Conservation (phyloP, 2,329 filamentous ascomycete species). For the Daldinia sp. region DNA sequence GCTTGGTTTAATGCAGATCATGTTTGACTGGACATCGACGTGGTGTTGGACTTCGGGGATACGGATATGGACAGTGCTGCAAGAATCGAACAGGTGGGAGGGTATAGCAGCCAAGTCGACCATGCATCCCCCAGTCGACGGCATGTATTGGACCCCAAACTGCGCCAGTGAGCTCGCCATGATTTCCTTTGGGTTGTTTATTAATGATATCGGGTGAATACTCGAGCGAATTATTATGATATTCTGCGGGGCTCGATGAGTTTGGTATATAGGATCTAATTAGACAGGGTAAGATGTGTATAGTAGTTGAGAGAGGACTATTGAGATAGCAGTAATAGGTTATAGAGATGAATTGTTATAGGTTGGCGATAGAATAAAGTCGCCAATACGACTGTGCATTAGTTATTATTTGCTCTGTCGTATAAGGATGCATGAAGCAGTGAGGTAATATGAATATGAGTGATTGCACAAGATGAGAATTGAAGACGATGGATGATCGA, state of each 20-base stretch:
- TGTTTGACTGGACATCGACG: conserved; percentile 42
- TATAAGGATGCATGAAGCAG: conserved; percentile 17
- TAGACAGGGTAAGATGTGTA: no score
- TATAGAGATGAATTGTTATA: conserved; percentile 21
- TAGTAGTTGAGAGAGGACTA: no score
- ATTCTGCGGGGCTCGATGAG: not conserved
- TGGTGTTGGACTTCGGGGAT: conserved; percentile 36
- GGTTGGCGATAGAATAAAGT: conserved; percentile 24
- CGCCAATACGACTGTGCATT: conserved; percentile 31
- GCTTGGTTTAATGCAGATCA: conserved; percentile 48
- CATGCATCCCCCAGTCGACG: conserved; percentile 45
- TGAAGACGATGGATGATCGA: conserved; percentile 25
- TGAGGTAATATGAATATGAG: not conserved
- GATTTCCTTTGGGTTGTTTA: not conserved
- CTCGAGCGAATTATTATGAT: not conserved
- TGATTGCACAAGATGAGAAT: conserved; percentile 5
- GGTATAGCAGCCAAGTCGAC: conserved; percentile 45
- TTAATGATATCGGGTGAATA: not conserved
- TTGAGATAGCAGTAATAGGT: not conserved
- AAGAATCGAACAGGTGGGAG: conserved; percentile 41
- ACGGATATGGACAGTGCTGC: conserved; percentile 47
- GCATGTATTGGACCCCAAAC: conserved; percentile 42
- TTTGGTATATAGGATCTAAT: not conserved
- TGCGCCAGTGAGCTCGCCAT: conserved; percentile 37
- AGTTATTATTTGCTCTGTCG: conserved; percentile 23